Evolutionary conservation across 1,284 basidiomycete genomes (phyloP), one percentile per base, ranked within the genome.

Genomic region (Agaricales sp.): DNA sequence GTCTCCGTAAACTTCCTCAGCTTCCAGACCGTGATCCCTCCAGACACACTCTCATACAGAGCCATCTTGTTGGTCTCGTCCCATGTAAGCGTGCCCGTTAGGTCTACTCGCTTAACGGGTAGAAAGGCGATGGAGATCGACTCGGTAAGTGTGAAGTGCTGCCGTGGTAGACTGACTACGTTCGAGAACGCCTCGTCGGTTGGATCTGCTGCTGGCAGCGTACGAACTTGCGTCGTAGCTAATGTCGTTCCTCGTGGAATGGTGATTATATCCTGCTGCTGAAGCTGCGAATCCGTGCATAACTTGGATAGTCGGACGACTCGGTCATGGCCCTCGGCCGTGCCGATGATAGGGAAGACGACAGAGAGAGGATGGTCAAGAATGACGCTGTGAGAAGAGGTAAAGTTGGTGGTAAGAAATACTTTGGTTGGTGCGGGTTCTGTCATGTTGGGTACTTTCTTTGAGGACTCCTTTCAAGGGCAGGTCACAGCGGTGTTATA

Each of bases 71-170:
- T 51, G 2, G 54, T 45, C 22, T 63, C 56, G 38, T 67, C 63
- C 64, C 63, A 68, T 1, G 65, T 63, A 8, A 67, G 52, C 6
- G 62, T 63, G 1, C 65, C 67, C 23, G 46, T 48, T 22, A 67
- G 43, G 4, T 53, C 45, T 2, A 68, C 61, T 13, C 57, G 51
- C 16, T 39, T 54, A 18, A 59, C 59, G 48, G 62, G 39, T 1
- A 64, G 38, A 50, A 66, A 63, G 8, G 65, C 14, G 8, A 68
- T 20, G 11, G 65, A 59, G 4, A 68, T 56, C 2, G 58, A 61
- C 52, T 68, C 66, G 23, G 56, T 56, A 50, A 67, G 52, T 11
- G 45, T 56, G 53, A 66, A 67, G 47, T 56, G 56, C 47, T 63
- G 65, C 2, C 66, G 59, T 16, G 60, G 56, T n/a, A 63, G 51